Evolutionary conservation across 2,329 filamentous ascomycete species (phyloP), one percentile per base, ranked within the genome.

Genomic region (Capronia coronata): DNA sequence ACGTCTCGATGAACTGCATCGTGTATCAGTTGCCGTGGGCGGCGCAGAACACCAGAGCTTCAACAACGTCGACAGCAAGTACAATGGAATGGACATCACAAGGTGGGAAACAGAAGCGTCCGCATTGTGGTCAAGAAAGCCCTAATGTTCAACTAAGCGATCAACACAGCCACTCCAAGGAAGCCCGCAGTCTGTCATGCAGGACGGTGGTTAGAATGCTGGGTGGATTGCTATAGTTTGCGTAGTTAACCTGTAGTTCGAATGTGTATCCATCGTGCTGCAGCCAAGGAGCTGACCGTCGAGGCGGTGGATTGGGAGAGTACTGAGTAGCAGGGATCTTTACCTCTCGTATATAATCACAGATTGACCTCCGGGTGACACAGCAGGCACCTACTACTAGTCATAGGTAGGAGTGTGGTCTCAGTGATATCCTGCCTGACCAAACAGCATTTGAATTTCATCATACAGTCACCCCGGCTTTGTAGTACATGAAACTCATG

Each of bases 1-100:
- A 56, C 21, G 30, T 18, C 5, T 51, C 39, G 44, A 59, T 58
- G 39, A 58, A 56, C 34, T 30, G 29, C 54, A 58, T 50, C 19
- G 34, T 49, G 35, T 6, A 43, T 30, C 35, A 34, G 18, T 10
- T 3, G 1, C 6, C 18, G 11, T n/a, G 34, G 21, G 23, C n/a
- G n/a, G n/a, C n/a, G 29, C 11, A 30, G 18, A 19, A 23, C 1
- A 13, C 22, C 2, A 13, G 43, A 18, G n/a, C 29, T 6, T 37
- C 43, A 14, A 34, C 14, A 27, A 27, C 21, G 42, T 32, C 42
- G 42, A 35, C 43, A 14, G 29, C 11, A 32, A 32, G 29, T 8
- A 32, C 23, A 37, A 23, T 25, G 22, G 8, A 23, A n/a, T n/a
- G 23, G 16, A 18, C 32, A 18, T 34, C 29, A 34, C 21, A 40